phyloP scores from a whole-genome alignment of 192 early-diverging fungal species.

The Piromyces finnis region DNA sequence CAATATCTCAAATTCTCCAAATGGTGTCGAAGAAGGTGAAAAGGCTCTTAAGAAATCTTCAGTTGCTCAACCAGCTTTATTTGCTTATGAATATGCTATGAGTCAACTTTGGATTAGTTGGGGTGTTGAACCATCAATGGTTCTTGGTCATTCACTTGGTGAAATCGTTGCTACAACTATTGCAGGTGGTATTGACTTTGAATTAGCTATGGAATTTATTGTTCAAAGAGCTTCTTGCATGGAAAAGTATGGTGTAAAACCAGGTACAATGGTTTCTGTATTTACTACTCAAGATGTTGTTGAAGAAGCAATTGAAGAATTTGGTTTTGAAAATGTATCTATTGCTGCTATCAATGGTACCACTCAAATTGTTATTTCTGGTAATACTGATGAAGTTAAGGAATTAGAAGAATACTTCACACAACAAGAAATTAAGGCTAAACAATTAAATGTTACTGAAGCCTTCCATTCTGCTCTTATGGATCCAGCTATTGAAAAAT shows the following conservation, averaged over 20 bases:
- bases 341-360: conserved; percentile 13
- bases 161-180: conserved; percentile 12
- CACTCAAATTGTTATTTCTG: conserved; percentile 9
- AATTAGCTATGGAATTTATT: conserved; percentile 8
- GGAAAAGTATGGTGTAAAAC: conserved; percentile 2
- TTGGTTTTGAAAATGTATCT: conserved; percentile 1
- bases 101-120: conserved; percentile 7
- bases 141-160: conserved; percentile 12
- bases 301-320: neutral
- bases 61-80: neutral
- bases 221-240: conserved; percentile 9
- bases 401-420: conserved; percentile 5
- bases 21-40: neutral
- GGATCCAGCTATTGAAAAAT: neutral
- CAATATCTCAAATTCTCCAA: neutral
- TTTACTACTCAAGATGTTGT: neutral
- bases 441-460: conserved; percentile 6
- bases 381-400: conserved; percentile 3
- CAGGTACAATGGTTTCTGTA: conserved; percentile 9
- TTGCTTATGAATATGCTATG: conserved; percentile 3
- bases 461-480: conserved; percentile 16
- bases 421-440: conserved; percentile 5
- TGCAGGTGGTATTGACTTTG: conserved; percentile 2
- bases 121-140: conserved; percentile 3
- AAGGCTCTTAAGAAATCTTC: neutral